phyloP scores from a whole-genome alignment of 768 basidiomycete genomes.

The Amyloporia xantha region DNA sequence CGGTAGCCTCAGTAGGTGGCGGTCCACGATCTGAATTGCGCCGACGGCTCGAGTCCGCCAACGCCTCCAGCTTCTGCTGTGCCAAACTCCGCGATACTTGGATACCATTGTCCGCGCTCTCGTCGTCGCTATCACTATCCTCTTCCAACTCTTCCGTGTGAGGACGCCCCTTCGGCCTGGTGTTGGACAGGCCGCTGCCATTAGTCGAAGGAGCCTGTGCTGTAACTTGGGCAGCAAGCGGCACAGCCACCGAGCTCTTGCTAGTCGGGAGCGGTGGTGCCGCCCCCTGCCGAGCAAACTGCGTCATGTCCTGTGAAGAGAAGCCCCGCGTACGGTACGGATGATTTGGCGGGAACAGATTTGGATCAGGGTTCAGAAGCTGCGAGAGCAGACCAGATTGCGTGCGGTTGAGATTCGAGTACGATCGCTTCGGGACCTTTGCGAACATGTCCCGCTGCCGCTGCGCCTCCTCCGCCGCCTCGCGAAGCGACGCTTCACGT shows the following conservation, averaged over 20 bases:
- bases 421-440: conserved; percentile 62
- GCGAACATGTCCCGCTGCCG: conserved; percentile 66
- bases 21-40: conserved; percentile 30
- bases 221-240: conserved; percentile 46
- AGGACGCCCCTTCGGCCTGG: conserved; percentile 58
- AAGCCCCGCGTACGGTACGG: conserved; percentile 46
- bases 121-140: conserved; percentile 45
- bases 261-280: conserved; percentile 31
- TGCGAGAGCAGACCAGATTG: conserved; percentile 56
- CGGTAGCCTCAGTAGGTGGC: conserved; percentile 5
- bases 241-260: conserved; percentile 55
- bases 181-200: conserved; percentile 20
- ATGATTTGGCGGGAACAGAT: conserved; percentile 50
- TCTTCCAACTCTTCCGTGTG: conserved; percentile 63
- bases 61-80: conserved; percentile 55
- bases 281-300: conserved; percentile 15
- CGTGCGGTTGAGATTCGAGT: conserved; percentile 49
- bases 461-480: conserved; percentile 58
- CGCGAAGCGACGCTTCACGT: conserved; percentile 29
- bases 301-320: conserved; percentile 42
- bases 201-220: conserved; percentile 26
- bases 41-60: conserved; percentile 38
- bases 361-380: conserved; percentile 67
- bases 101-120: conserved; percentile 42
- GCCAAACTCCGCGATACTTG: conserved; percentile 63